phyloP scores from a whole-genome alignment of 1,284 basidiomycete species.

The Boletellus sp. region DNA sequence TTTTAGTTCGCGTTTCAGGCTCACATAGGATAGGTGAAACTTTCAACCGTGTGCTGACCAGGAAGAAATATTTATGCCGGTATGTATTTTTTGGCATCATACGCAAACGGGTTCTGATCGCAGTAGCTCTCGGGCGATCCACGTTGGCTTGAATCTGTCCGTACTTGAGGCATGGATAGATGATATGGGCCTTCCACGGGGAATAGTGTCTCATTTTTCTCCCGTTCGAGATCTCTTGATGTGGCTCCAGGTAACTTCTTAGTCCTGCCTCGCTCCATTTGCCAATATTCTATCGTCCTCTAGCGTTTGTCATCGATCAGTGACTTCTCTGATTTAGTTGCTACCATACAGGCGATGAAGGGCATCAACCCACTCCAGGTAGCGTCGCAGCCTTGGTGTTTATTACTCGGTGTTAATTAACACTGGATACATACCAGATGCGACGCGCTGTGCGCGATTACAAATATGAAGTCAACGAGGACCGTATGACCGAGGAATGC shows the following conservation, averaged over 20 bases:
- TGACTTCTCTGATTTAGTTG: conserved; percentile 85
- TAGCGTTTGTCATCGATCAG: conserved; percentile 83
- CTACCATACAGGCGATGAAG: conserved; percentile 85
- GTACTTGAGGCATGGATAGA: conserved; percentile 92
- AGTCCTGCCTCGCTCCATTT: conserved; percentile 4
- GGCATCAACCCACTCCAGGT: conserved; percentile 90
- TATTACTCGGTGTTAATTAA: conserved; percentile 3
- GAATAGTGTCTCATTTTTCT: conserved; percentile 78
- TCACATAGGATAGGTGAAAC: conserved; percentile 65
- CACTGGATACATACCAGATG: conserved; percentile 52
- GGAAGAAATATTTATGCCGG: conserved; percentile 93
- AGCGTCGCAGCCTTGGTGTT: conserved; percentile 4
- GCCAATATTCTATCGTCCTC: conserved; percentile 12
- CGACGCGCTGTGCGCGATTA: conserved; percentile 91
- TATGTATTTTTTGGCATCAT: conserved; percentile 34
- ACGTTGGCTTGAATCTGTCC: conserved; percentile 86
- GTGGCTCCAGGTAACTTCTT: conserved; percentile 73
- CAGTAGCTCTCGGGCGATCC: conserved; percentile 75
- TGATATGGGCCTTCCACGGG: conserved; percentile 74
- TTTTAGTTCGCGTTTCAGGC: conserved; percentile 1
- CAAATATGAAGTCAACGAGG: conserved; percentile 91
- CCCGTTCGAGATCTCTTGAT: conserved; percentile 83
- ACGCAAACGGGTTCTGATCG: conserved; percentile 3
- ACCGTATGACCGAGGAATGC: conserved; percentile 92
- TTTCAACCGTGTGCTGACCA: conserved; percentile 89